Evolutionary conservation across 345 rosid species (phyloP), one percentile per base, ranked within the genome.

Genomic region (Citrus sp.): DNA sequence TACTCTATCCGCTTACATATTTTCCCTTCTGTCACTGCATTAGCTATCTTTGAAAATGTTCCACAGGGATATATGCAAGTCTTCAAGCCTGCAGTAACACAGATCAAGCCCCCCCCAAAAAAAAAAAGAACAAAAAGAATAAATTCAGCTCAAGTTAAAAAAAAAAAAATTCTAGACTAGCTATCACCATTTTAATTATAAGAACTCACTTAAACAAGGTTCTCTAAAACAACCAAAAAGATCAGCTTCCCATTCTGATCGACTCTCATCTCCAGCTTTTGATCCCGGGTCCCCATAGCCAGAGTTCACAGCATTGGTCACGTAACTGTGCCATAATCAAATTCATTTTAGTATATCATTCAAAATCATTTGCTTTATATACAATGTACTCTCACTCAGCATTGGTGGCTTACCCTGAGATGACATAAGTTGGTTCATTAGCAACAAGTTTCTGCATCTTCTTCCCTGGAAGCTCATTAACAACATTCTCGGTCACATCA

Each of bases 1-100:
- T 32, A 30, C 24, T 28, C 35, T 70, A 27, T 30, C 19, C 21
- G 12, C 79, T 81, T 69, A 81, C 87, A 73, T 58, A 60, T 81
- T 65, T 84, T 63, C 38, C 83, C 84, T 37, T 72, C 69, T 1
- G 87, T 79, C 34, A 73, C 82, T 22, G 68, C 79, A 42, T 73
- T 79, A 3, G 84, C 78, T 67, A 81, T 79, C 34, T 83, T 76
- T 24, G 83, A 73, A 59, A 81, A 84, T 35, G 59, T 67, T 32
- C 87, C 83, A 32, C 87, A 84, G 8, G 87, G 87, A 72, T 73
- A 81, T 1, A 84, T 18, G 59, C 82, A 84, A 14, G 85, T 64
- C 77, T 81, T 81, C 37, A 81, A 73, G 71, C 79, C 87, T 84
- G 74, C 4, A 16, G 70, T 4, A 4, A 61, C 19, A 46, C 51